Percentiles rank a stretch among this genome's conserved stretches.
Conservation (phyloP, 2,329 filamentous ascomycete species). For the Diaporthe amygdali region DNA sequence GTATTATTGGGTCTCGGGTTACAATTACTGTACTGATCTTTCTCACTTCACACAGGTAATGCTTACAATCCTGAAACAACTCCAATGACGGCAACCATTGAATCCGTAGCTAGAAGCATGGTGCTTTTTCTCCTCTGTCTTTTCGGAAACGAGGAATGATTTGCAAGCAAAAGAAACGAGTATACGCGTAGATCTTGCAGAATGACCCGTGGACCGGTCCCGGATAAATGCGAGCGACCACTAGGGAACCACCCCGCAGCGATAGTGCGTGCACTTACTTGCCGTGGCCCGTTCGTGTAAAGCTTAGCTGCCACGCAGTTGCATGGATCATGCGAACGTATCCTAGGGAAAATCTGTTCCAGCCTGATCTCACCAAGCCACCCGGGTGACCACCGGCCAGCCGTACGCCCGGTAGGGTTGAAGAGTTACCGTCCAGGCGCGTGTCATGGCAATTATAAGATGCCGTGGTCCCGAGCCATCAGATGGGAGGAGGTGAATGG, state of each 20-base stretch:
- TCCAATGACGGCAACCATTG: background rate
- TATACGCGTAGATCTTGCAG: background rate
- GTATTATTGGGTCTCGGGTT: no score
- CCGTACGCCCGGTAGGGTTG: conserved; percentile 7
- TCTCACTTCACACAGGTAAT: no score
- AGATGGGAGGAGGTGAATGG: no score
- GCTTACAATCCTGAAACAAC: background rate
- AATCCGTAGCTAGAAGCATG: background rate
- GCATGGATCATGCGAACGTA: background rate
- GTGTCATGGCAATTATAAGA: conserved; percentile 1
- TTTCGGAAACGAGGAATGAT: background rate
- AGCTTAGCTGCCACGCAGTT: background rate
- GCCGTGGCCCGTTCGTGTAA: background rate
- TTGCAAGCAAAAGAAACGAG: background rate
- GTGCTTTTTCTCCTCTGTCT: background rate
- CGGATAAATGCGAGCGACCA: conserved; percentile 9
- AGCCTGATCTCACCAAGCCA: background rate
- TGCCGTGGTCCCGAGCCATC: background rate
- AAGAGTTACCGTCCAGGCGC: background rate
- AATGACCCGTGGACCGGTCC: no score
- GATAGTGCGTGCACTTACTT: background rate
- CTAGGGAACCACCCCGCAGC: background rate
- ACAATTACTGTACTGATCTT: no score
- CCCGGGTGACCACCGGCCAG: background rate
- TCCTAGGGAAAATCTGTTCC: background rate